Evolutionary conservation across 345 rosid species (phyloP).

Genomic region (Erodium maritimum): DNA sequence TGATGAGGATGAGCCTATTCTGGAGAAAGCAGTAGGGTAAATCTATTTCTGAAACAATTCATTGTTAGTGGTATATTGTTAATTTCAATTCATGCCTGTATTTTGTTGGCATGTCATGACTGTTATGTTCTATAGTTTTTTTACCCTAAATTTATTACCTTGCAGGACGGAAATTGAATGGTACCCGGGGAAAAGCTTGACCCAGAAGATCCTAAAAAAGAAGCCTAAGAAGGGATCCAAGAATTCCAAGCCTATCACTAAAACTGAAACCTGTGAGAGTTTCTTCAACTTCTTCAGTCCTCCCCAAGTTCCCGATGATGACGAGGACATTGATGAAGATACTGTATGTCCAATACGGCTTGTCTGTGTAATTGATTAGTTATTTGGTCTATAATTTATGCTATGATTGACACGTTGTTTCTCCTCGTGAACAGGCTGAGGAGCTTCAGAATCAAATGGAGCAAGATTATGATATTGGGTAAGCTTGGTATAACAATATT

Average conservation of each 20-base stretch:
- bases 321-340: constrained; percentile 87
- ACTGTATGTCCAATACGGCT: constrained; percentile 31
- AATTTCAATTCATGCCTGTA: too few species aligned
- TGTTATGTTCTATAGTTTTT: background rate
- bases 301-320: constrained; percentile 91
- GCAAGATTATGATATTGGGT: constrained; percentile 96
- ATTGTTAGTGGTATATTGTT: too few species aligned
- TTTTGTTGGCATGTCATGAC: too few species aligned
- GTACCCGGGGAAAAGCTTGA: constrained; percentile 83
- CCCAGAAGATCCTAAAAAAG: constrained; percentile 87
- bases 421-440: constrained; percentile 52
- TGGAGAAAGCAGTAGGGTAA: constrained; percentile 19
- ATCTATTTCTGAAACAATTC: background rate
- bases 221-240: constrained; percentile 94
- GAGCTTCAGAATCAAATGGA: constrained; percentile 95
- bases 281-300: constrained; percentile 93
- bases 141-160: constrained; percentile 3
- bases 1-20: constrained; percentile 18
- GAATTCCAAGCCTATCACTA: constrained; percentile 81
- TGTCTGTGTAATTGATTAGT: background rate
- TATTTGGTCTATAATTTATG: background rate
- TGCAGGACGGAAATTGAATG: constrained; percentile 89
- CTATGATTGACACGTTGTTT: background rate
- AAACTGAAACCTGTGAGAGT: constrained; percentile 86
- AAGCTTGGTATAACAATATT: constrained; percentile 3